phyloP scores from a whole-genome alignment of 768 basidiomycete species.

The Mycena polygramma region DNA sequence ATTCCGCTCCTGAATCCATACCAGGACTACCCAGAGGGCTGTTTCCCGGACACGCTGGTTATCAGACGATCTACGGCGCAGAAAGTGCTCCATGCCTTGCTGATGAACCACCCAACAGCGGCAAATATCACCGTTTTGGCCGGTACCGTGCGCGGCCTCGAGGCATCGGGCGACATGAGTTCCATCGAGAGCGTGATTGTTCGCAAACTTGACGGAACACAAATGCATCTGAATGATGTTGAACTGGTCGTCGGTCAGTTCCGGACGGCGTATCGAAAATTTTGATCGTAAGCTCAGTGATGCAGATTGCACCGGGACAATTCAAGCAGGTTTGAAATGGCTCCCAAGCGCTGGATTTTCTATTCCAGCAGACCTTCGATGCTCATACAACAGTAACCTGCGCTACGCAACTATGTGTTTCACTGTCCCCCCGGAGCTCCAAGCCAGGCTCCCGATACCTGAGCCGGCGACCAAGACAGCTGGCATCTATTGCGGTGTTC shows the following conservation, averaged over 20 bases:
- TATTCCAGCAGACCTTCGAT: conserved; percentile 13
- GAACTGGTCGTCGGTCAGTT: not conserved
- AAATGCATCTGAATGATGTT: conserved; percentile 20
- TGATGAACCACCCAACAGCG: conserved; percentile 1
- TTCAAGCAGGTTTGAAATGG: conserved; percentile 39
- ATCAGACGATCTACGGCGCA: conserved; percentile 38
- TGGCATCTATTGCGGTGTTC: conserved; percentile 16
- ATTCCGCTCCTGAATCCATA: conserved; percentile 24
- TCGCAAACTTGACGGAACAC: conserved; percentile 32
- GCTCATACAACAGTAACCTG: conserved; percentile 39
- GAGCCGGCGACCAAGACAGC: conserved; percentile 13
- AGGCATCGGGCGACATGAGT: not conserved
- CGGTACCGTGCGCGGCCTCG: conserved; percentile 27
- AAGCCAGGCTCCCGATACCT: conserved; percentile 32
- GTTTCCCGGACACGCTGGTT: conserved; percentile 32
- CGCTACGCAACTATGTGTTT: conserved; percentile 36
- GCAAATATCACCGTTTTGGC: conserved; percentile 18
- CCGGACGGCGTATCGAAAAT: not conserved
- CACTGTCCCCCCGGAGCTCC: conserved; percentile 33
- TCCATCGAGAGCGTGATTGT: conserved; percentile 21
- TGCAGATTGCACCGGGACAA: conserved; percentile 42
- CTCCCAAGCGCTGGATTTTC: conserved; percentile 24
- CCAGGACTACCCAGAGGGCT: conserved; percentile 15
- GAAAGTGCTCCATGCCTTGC: conserved; percentile 36
- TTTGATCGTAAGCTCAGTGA: not conserved